Percentiles rank a stretch among this genome's conserved stretches.
phyloP scores from a whole-genome alignment of 2,329 filamentous ascomycete species.

The Neofusicoccum laricinum region DNA sequence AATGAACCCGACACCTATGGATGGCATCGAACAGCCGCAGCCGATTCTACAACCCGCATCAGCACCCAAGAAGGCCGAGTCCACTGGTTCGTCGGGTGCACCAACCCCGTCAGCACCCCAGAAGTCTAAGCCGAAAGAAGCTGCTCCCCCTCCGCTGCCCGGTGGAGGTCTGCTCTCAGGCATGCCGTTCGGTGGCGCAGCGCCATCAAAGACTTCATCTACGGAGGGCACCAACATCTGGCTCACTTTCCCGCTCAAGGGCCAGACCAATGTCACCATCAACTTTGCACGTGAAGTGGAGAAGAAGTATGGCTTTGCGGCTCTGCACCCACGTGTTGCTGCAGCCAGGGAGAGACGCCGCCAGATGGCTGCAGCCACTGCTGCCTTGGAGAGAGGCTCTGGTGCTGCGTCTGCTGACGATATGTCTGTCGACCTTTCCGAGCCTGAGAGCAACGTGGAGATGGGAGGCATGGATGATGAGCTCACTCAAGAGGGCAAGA shows the following conservation, averaged over 20 bases:
- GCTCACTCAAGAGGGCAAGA: slow-evolving; percentile 36
- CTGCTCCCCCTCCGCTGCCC: slow-evolving; percentile 53
- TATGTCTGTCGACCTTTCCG: slow-evolving; percentile 74
- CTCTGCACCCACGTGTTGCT: slow-evolving; percentile 84
- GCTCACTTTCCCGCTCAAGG: slow-evolving; percentile 75
- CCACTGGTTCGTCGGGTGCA: slow-evolving; percentile 45
- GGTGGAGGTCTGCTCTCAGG: slow-evolving; percentile 63
- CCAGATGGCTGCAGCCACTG: slow-evolving; percentile 83
- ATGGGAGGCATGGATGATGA: slow-evolving; percentile 64
- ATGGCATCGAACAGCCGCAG: slow-evolving; percentile 33
- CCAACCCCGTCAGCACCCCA: slow-evolving; percentile 43
- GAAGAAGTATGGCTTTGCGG: slow-evolving; percentile 91
- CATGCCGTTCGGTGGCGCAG: slow-evolving; percentile 55
- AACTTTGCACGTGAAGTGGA: slow-evolving; percentile 95
- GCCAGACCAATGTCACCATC: slow-evolving; percentile 83
- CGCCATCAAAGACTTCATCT: slow-evolving; percentile 40
- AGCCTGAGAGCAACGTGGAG: slow-evolving; percentile 79
- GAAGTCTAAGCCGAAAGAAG: slow-evolving; percentile 58
- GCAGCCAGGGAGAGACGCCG: slow-evolving; percentile 84
- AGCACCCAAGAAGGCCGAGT: slow-evolving; percentile 32
- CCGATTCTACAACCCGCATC: slow-evolving; percentile 18
- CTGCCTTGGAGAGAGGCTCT: slow-evolving; percentile 72
- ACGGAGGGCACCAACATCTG: slow-evolving; percentile 71
- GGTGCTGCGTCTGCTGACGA: slow-evolving; percentile 70
- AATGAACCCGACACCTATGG: slow-evolving; percentile 27